Evolutionary conservation across 2,329 filamentous ascomycete species (phyloP).

Genomic region (Colletotrichum godetiae): DNA sequence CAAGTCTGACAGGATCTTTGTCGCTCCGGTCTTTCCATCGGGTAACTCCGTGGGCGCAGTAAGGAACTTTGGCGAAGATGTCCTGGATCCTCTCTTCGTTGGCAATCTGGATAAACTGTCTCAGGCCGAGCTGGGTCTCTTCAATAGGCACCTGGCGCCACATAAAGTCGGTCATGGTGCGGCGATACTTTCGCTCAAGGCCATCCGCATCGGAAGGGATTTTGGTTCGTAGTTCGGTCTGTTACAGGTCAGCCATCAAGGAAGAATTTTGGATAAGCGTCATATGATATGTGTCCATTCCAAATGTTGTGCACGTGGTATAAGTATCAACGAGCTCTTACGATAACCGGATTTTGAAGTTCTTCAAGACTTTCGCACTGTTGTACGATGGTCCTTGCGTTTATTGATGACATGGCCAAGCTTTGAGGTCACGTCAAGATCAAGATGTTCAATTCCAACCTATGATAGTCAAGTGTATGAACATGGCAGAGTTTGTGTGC

Average conservation of each 20-base stretch:
- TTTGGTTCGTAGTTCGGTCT: neutral
- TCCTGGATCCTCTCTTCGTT: neutral
- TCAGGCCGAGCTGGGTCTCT: neutral
- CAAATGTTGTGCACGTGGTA: neutral
- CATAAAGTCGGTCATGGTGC: neutral
- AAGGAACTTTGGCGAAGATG: neutral
- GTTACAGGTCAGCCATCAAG: neutral
- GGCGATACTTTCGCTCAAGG: neutral
- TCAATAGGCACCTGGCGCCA: neutral
- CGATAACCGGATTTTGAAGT: neutral
- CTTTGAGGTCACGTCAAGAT: neutral
- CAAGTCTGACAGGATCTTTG: neutral
- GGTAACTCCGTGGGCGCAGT: neutral
- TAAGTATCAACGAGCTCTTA: neutral
- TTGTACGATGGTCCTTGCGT: neutral
- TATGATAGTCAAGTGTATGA: no score
- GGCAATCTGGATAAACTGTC: neutral
- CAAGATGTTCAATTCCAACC: no score
- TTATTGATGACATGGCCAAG: neutral
- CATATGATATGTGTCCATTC: fast-evolving
- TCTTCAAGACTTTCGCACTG: neutral
- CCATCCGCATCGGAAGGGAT: neutral
- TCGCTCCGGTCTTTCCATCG: neutral
- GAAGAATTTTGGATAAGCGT: neutral
- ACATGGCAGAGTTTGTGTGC: no score